Evolutionary conservation across 2,329 filamentous ascomycete genomes (phyloP), one percentile per base, ranked within the genome.

Genomic region (Penicillium janthinellum): DNA sequence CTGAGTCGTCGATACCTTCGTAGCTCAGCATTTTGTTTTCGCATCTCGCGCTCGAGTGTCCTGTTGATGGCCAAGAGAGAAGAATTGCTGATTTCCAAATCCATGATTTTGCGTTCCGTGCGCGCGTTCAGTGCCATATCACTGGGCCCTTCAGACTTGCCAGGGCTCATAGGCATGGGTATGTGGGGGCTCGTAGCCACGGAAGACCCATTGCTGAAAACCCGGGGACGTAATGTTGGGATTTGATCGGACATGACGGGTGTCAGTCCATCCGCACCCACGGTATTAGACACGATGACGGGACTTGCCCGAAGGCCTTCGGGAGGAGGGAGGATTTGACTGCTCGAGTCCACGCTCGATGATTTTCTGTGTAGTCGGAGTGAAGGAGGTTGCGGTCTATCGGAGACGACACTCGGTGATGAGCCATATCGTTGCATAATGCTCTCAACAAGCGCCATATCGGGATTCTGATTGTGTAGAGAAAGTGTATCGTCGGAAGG

Each of bases 81-180:
- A 1, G 92, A 95, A 71, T 99, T 99, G 57, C 90, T 96, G 64
- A 99, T 99, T 73, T 99, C 92, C 5, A 99, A 81, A 73, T 99
- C 95, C 66, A 98, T 86, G 0, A 99, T 93, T 79, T 98, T 99
- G 62, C 95, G 87, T 76, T 98, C 95, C 38, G 92, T 86, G 34
- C 95, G 86, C 14, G 95, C 95, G 72, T 92, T 95, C n/a, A 90
- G 86, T 11, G 95, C 92, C 6, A 92, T 82, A 61, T 96, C 92
- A 62, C 82, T 71, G 1, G 67, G 57, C 80, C 68, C 71, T 63
- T 82, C 74, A 71, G 72, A 62, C 69, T 75, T 67, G 77, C 78
- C 34, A 73, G 80, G 50, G 81, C 82, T 73, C 84, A 90, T 68
- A 17, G 86, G 89, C 51, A 83, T 81, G 4, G 70, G 73, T 41